Conservation (phyloP, 306 rosid genomes). For the Begonia loranthoides region DNA sequence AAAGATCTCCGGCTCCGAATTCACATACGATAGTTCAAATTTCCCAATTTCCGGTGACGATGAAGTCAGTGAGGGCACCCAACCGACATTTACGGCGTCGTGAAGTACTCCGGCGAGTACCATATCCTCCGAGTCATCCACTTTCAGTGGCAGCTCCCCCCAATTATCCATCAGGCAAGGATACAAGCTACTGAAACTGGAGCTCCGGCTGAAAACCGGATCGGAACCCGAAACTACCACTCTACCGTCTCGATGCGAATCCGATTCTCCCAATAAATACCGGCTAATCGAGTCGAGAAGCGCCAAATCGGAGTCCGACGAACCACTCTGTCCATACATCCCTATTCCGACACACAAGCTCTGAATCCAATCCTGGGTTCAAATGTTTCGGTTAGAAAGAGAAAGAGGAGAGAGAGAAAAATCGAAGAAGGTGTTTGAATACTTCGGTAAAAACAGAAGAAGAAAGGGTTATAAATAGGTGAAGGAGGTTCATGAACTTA, state of each 20-base stretch:
- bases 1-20: slow-evolving; percentile 26
- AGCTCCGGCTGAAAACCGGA: slow-evolving; percentile 27
- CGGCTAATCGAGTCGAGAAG: slow-evolving; percentile 28
- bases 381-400: not conserved
- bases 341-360: not conserved
- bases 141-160: slow-evolving; percentile 55
- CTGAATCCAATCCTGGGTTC: not conserved
- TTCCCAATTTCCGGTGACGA: slow-evolving; percentile 11
- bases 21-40: slow-evolving; percentile 10
- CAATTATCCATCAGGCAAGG: slow-evolving; percentile 57
- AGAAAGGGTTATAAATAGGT: slow-evolving; percentile 26
- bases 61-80: slow-evolving; percentile 57
- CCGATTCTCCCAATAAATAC: slow-evolving; percentile 35
- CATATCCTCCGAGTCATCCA: slow-evolving; percentile 80
- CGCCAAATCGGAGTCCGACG: slow-evolving; percentile 16
- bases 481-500: slow-evolving; percentile 39
- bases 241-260: slow-evolving; percentile 7
- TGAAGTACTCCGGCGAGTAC: slow-evolving; percentile 51
- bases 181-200: slow-evolving; percentile 50
- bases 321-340: slow-evolving; percentile 16
- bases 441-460: not conserved
- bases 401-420: not conserved
- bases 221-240: not conserved
- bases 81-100: slow-evolving; percentile 54
- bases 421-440: slow-evolving; percentile 5